Evolutionary conservation across 2,329 filamentous ascomycete genomes (phyloP).

Genomic region (Fusarium praegraminearum): DNA sequence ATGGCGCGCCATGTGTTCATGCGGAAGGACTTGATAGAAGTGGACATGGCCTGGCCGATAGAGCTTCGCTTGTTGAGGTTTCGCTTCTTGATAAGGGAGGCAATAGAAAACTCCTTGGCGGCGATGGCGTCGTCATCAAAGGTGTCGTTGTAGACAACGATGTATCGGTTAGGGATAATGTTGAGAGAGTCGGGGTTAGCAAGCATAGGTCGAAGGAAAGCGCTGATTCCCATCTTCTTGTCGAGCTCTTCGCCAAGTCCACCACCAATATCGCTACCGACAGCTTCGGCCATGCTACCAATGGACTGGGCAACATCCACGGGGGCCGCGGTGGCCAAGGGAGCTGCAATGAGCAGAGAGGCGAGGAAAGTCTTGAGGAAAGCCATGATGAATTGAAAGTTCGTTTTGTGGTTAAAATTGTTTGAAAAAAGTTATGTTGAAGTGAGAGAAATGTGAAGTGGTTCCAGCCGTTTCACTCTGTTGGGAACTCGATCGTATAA

Average conservation of each 20-base stretch:
- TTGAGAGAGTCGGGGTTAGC: constrained; percentile 62
- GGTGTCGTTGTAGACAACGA: constrained; percentile 72
- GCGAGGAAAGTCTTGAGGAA: constrained; percentile 44
- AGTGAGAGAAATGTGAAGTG: constrained; percentile 45
- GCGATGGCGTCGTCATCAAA: constrained; percentile 62
- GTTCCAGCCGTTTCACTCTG: constrained; percentile 48
- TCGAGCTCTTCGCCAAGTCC: constrained; percentile 28
- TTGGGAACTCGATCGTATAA: constrained; percentile 37
- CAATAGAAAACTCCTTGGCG: constrained; percentile 63
- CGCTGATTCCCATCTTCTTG: constrained; percentile 42
- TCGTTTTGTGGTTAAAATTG: constrained; percentile 27
- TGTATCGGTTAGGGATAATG: constrained; percentile 69
- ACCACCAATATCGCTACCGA: constrained; percentile 21
- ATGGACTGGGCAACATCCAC: constrained; percentile 29
- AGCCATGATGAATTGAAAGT: constrained; percentile 45
- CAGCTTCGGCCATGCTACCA: constrained; percentile 35
- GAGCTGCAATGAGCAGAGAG: constrained; percentile 43
- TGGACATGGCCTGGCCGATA: constrained; percentile 62
- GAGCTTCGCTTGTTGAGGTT: constrained; percentile 66
- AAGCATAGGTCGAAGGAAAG: constrained; percentile 56
- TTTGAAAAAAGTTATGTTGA: constrained; percentile 28
- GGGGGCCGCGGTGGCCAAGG: constrained; percentile 48
- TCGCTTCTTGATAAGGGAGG: constrained; percentile 65
- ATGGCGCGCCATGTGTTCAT: constrained; percentile 66
- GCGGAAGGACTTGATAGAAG: constrained; percentile 59